These are phyloP conservation scores for Cichorium intybus DNA, from an alignment of 140 eudicot genomes.

Conservation along the genomic window DNA sequence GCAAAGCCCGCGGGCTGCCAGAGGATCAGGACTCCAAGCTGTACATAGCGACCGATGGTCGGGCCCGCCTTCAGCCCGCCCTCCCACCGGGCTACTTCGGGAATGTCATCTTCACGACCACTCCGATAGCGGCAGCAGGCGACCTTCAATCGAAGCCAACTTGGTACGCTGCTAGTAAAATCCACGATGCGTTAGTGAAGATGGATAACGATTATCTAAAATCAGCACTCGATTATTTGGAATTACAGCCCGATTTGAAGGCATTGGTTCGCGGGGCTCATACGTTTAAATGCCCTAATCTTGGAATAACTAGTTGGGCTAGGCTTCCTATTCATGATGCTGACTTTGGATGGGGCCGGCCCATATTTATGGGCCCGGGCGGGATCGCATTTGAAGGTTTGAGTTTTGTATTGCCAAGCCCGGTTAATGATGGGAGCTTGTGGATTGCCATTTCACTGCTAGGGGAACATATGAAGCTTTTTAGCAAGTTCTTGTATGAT, in stretches of 20 bases:
- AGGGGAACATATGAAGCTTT: constrained; percentile 36
- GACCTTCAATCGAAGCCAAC: constrained; percentile 43
- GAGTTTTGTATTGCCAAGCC: constrained; percentile 32
- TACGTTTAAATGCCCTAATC: constrained; percentile 56
- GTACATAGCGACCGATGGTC: constrained; percentile 56
- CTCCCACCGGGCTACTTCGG: constrained; percentile 51
- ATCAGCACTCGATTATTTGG: constrained; percentile 52
- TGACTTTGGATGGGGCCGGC: constrained; percentile 72
- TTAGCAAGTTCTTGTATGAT: constrained; percentile 34
- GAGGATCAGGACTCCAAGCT: constrained; percentile 39
- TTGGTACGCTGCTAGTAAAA: constrained; percentile 48
- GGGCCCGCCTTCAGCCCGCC: constrained; percentile 42
- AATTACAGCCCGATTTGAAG: constrained; percentile 37
- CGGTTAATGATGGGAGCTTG: constrained; percentile 34
- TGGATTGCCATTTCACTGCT: constrained; percentile 31
- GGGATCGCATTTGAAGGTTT: constrained; percentile 38
- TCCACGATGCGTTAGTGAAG: constrained; percentile 48
- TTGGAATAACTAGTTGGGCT: constrained; percentile 70
- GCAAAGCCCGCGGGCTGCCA: constrained; percentile 47
- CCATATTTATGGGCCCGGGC: constrained; percentile 60
- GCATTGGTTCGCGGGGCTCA: constrained; percentile 39
- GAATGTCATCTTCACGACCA: constrained; percentile 59
- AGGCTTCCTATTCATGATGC: constrained; percentile 65
- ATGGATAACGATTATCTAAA: constrained; percentile 48
- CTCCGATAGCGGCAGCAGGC: constrained; percentile 41